Evolutionary conservation across 805 yeast species (phyloP).

Genomic region (Huiozyma naganishii): DNA sequence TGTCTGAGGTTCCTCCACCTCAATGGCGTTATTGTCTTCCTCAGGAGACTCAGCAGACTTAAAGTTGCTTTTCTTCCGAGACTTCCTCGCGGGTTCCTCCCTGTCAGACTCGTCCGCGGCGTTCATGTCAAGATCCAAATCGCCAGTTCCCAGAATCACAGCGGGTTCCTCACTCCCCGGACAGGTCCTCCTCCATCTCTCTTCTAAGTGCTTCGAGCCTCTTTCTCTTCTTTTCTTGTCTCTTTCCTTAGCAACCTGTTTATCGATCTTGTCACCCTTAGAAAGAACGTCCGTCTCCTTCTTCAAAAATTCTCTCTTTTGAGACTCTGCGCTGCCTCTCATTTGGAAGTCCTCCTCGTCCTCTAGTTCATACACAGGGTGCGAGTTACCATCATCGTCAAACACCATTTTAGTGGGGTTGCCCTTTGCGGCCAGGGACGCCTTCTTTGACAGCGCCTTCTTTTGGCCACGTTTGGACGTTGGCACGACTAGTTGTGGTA

Average conservation of each 20-base stretch:
- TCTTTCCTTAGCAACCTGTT: conserved; percentile 60
- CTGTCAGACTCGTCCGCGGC: conserved; percentile 13
- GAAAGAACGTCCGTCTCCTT: conserved; percentile 63
- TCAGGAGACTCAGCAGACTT: conserved; percentile 12
- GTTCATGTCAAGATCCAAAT: conserved; percentile 35
- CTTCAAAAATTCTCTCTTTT: conserved; percentile 54
- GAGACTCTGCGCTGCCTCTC: conserved; percentile 55
- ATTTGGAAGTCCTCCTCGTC: conserved; percentile 78
- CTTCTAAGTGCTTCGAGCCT: conserved; percentile 69
- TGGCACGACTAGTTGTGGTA: conserved; percentile 51
- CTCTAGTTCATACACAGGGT: conserved; percentile 82
- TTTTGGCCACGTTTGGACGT: conserved; percentile 78
- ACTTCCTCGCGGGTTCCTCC: conserved; percentile 16
- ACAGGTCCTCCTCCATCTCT: conserved; percentile 30
- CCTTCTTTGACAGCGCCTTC: conserved; percentile 79
- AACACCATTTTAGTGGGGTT: conserved; percentile 71
- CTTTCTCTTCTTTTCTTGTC: conserved; percentile 78
- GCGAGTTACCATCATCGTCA: conserved; percentile 92
- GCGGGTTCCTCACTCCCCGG: conserved; percentile 16
- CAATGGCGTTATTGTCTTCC: conserved; percentile 39
- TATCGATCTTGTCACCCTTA: conserved; percentile 66
- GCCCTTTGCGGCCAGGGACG: conserved; percentile 48
- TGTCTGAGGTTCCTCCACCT: conserved; percentile 80
- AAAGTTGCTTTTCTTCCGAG: conserved; percentile 19
- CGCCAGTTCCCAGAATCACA: conserved; percentile 26